Conservation (phyloP, 257 asterid species). For the Jacaranda copaia region DNA sequence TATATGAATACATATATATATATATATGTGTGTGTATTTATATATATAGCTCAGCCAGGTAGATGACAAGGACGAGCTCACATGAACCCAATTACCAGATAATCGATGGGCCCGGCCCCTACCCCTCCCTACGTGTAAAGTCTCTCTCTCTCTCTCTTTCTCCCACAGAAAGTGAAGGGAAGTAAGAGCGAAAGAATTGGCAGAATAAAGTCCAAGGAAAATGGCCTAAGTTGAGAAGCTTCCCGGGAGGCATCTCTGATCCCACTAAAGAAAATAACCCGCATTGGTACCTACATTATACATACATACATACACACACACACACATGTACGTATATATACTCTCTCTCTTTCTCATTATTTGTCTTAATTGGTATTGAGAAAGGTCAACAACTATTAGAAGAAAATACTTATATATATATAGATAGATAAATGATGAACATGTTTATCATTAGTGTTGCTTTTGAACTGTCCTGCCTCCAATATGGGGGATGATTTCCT, state of each 20-base stretch:
- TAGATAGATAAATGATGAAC: no score
- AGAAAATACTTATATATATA: conserved; percentile 1
- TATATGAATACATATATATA: background rate
- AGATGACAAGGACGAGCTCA: conserved; percentile 74
- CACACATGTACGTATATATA: conserved; percentile 2
- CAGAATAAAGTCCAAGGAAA: conserved; percentile 50
- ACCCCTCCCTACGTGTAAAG: conserved; percentile 34
- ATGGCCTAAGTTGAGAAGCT: conserved; percentile 66
- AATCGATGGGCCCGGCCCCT: conserved; percentile 58
- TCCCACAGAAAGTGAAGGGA: background rate
- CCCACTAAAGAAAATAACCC: conserved; percentile 44
- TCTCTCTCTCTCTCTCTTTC: conserved; percentile 22
- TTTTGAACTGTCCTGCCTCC: no score
- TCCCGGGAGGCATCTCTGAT: conserved; percentile 45
- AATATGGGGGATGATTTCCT: no score
- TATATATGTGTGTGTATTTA: background rate
- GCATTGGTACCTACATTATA: background rate
- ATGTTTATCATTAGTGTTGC: background rate
- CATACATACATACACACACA: background rate
- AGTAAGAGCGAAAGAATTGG: background rate
- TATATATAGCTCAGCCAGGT: conserved; percentile 26
- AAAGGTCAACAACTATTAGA: conserved; percentile 51
- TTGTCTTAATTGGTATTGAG: background rate
- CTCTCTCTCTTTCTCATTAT: conserved; percentile 33
- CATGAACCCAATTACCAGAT: conserved; percentile 71